Evolutionary conservation across 176 grass and related monocot genomes (phyloP).

Genomic region (Sorghum bicolor): Sorghum_bicolor_NCBIv3 NC_012871.2:69966001-69966500

Average conservation of each 20-base stretch:
- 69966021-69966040: neutral
- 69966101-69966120: neutral
- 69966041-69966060: neutral
- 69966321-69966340: neutral
- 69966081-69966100: too few species aligned
- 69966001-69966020: neutral
- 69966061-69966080: too few species aligned
- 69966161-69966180: neutral
- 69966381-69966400: too few species aligned
- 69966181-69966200: neutral
- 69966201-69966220: neutral
- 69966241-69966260: neutral
- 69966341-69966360: neutral
- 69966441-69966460: too few species aligned
- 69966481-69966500: too few species aligned
- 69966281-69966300: constrained; percentile 12
- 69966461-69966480: too few species aligned
- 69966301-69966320: neutral
- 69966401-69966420: too few species aligned
- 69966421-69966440: too few species aligned
- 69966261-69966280: constrained; percentile 19
- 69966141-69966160: too few species aligned
- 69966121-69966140: neutral
- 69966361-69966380: neutral
- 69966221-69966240: neutral